Percentiles rank a stretch among this genome's conserved stretches.
Evolutionary conservation across 2,329 filamentous ascomycete genomes (phyloP).

Genomic region (Triangularia setosa): DNA sequence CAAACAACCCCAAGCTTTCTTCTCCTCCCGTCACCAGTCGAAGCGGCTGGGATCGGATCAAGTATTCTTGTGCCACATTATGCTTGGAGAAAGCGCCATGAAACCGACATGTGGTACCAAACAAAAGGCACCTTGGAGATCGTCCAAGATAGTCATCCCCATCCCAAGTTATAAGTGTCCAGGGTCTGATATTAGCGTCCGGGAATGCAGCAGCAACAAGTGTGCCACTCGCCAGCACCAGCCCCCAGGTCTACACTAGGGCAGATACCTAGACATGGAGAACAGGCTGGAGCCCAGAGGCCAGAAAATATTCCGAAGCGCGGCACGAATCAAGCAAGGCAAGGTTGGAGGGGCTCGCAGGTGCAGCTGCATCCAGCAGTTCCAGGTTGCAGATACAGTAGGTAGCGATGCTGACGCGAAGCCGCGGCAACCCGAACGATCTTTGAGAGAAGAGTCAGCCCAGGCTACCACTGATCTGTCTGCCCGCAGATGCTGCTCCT

Average conservation of each 20-base stretch:
- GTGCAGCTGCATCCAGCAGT: too few relatives aligned
- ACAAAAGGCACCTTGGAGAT: neutral
- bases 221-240: neutral
- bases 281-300: too few relatives aligned
- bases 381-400: neutral
- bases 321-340: too few relatives aligned
- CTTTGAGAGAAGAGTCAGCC: neutral
- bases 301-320: slow-evolving; percentile 10
- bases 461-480: neutral
- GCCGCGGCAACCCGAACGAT: slow-evolving; percentile 14
- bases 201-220: neutral
- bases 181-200: neutral
- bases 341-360: too few relatives aligned
- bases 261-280: too few relatives aligned
- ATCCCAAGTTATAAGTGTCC: neutral
- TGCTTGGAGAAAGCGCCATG: neutral
- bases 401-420: neutral
- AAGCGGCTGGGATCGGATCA: neutral
- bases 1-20: slow-evolving; percentile 5
- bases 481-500: neutral
- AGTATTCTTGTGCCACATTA: neutral
- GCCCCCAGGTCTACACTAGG: too few relatives aligned
- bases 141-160: neutral
- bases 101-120: neutral
- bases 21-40: neutral